Evolutionary conservation across 108 stramenopile genomes (phyloP).

Genomic region (Bacterosira constricta): DNA sequence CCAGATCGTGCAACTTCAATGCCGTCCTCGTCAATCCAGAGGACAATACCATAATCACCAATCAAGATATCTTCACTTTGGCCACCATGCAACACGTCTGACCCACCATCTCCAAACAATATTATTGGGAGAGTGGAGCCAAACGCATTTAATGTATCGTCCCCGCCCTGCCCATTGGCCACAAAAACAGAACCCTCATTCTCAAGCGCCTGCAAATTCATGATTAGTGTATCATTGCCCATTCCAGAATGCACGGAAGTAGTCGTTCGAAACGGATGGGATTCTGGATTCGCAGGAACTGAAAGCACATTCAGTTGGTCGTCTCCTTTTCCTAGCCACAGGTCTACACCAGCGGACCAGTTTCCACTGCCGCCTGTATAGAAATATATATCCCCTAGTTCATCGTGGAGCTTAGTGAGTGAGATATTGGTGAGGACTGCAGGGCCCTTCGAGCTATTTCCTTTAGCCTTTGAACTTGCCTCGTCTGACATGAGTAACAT

Average conservation of each 20-base stretch:
- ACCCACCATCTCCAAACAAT: conserved; percentile 48
- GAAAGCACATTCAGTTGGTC: conserved; percentile 33
- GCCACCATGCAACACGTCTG: conserved; percentile 37
- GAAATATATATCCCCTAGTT: conserved; percentile 40
- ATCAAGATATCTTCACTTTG: conserved; percentile 23
- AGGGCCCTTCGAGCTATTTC: conserved; percentile 7
- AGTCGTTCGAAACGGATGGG: conserved; percentile 23
- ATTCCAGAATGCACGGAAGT: conserved; percentile 40
- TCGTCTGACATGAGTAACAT: conserved; percentile 40
- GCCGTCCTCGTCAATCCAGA: conserved; percentile 27
- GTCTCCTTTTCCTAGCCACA: conserved; percentile 40
- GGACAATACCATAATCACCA: conserved; percentile 47
- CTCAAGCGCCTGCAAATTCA: conserved; percentile 13
- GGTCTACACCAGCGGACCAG: conserved; percentile 36
- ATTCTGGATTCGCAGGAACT: conserved; percentile 9
- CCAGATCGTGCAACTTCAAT: conserved; percentile 30
- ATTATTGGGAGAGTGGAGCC: conserved; percentile 38
- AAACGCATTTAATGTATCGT: conserved; percentile 38
- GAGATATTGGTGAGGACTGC: conserved; percentile 21
- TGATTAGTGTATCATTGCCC: conserved; percentile 32
- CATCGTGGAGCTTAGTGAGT: conserved; percentile 19
- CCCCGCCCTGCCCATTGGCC: conserved; percentile 36
- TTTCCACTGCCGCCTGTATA: conserved; percentile 26
- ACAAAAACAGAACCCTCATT: conserved; percentile 26
- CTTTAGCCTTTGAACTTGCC: conserved; percentile 33